Base-by-base conservation (phyloP, 2,329 filamentous ascomycete genomes). In the Harringtonia aguacate region DNA sequence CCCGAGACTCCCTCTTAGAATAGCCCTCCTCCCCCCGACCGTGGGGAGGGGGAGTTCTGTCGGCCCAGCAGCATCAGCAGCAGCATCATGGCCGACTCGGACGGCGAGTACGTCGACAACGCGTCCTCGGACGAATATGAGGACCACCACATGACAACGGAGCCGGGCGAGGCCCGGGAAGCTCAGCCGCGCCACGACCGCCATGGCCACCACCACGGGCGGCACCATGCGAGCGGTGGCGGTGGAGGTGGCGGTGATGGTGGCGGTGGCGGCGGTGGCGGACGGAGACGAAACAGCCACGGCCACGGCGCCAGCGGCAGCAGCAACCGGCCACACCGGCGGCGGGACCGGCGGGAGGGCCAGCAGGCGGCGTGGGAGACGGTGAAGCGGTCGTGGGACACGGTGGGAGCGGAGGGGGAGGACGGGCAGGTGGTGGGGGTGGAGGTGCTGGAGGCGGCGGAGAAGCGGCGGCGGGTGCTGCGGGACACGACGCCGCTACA, bases 401-500 rank as follows among this genome's bases (percentile, higher is more conserved):
- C 76, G 8, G 76, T 89, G 29, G 75, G 85, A 40, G 24, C 10
- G 24, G 86, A 92, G 62, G 81, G 82, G 18, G 81, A 79, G 35
- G 86, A 94, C 64, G 87, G 85, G 37, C 81, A 79, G 46, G 78
- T 94, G 52, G 81, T 79, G 46, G 77, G 94, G 34, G 80, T 86
- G 51, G 81, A 82, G 20, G 64, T 84, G 27, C 72, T 88, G 39
- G 87, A 94, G 61, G 86, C 86, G 20, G 86, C 86, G 15, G 80
- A 85, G 59, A 94, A 94, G 69, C 79, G 88, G 47, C 65, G 63
- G 53, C 86, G 89, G 54, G 68, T 97, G 48, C 72, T 94, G 48
- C 85, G 87, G 61, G 92, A 98, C 61, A 97, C 92, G 24, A 97
- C 90, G 39, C 92, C 92, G 13, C 70, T 98, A 44, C 92, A 98